A percentile compares a stretch with the other conserved stretches of the same genome.
Evolutionary conservation across 176 grass and related monocot species (phyloP).

Genomic region (Oryza punctata): DNA sequence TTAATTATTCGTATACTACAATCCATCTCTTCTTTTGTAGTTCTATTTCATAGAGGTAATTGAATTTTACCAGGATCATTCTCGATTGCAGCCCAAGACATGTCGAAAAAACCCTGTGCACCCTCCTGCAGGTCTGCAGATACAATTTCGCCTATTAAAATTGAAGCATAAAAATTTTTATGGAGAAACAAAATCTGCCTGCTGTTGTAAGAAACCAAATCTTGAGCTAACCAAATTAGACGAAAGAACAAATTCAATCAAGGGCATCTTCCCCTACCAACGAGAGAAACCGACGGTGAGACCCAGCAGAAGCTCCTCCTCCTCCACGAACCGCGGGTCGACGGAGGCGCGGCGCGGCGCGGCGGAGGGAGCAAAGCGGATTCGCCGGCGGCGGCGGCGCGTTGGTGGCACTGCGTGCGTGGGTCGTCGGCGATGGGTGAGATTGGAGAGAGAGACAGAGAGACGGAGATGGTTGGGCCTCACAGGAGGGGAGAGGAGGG

Average conservation of each 20-base stretch:
- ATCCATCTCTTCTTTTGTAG: background rate
- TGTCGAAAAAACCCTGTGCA: background rate
- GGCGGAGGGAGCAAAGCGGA: no score
- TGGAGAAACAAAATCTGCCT: no score
- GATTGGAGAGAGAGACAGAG: no score
- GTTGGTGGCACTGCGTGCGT: no score
- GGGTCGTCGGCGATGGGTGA: no score
- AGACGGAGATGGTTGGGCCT: no score
- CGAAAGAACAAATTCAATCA: background rate
- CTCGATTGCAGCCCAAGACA: conserved; percentile 80
- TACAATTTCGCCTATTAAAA: background rate
- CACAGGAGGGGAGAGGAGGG: no score
- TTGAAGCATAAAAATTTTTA: background rate
- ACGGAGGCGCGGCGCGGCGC: no score
- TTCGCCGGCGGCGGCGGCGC: no score
- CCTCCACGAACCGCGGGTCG: no score
- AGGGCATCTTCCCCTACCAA: background rate
- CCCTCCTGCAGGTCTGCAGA: conserved; percentile 3
- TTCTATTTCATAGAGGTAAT: background rate
- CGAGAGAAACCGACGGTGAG: no score
- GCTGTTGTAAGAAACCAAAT: background rate
- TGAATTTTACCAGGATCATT: conserved; percentile 69
- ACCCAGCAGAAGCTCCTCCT: no score
- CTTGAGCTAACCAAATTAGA: background rate
- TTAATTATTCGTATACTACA: background rate